Percentiles rank a stretch among this genome's conserved stretches.
These are phyloP conservation scores for Macadamia integrifolia DNA, from an alignment of 164 flowering plant genomes.

Conservation along the genomic window DNA sequence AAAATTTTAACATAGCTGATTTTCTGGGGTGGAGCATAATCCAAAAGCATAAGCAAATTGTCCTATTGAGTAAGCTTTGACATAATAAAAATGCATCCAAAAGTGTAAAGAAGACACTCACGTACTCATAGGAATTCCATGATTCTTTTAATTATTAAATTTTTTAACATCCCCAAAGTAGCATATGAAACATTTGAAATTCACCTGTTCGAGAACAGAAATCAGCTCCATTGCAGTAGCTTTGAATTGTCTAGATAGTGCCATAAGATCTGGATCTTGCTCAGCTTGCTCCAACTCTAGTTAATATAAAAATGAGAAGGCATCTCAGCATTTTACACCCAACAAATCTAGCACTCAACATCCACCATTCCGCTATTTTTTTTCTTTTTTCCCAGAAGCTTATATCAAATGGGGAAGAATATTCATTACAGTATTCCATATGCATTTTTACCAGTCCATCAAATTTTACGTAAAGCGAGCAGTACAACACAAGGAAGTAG, in stretches of 20 bases:
- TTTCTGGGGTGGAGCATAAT: neutral
- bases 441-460: no score
- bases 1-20: neutral
- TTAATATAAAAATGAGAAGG: slow-evolving; percentile 17
- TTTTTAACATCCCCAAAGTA: neutral
- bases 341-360: slow-evolving; percentile 2
- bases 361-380: slow-evolving; percentile 4
- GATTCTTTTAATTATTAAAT: neutral
- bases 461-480: no score
- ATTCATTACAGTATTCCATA: neutral
- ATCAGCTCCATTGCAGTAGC: slow-evolving; percentile 95
- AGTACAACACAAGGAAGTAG: no score
- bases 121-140: neutral
- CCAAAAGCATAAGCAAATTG: neutral
- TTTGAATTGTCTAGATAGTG: slow-evolving; percentile 86
- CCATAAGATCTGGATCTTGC: slow-evolving; percentile 83
- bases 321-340: slow-evolving; percentile 17
- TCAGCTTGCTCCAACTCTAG: slow-evolving; percentile 92
- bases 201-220: slow-evolving; percentile 97
- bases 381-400: neutral
- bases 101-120: neutral
- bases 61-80: neutral
- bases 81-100: neutral
- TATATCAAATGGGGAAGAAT: slow-evolving; percentile 2
- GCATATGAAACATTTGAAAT: neutral